phyloP scores from a whole-genome alignment of 306 rosid species.

The Mimosa pudica region DNA sequence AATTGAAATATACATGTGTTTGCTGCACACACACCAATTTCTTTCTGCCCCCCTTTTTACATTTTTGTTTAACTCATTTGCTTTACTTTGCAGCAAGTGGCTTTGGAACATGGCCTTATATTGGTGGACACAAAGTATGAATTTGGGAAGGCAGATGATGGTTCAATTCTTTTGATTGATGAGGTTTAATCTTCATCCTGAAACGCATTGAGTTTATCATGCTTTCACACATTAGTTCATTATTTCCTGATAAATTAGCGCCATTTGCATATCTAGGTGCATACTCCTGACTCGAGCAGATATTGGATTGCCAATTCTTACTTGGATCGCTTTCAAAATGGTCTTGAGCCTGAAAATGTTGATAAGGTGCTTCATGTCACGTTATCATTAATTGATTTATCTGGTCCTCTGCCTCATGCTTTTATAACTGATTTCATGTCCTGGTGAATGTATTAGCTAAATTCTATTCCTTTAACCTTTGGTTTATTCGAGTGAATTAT shows the following conservation, averaged over 20 bases:
- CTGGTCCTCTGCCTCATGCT: neutral
- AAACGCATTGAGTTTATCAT: slow-evolving; percentile 6
- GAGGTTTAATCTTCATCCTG: slow-evolving; percentile 58
- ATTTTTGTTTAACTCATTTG: slow-evolving; percentile 31
- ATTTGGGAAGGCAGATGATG: slow-evolving; percentile 88
- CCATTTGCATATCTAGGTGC: slow-evolving; percentile 60
- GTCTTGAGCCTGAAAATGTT: slow-evolving; percentile 92
- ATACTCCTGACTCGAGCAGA: slow-evolving; percentile 98
- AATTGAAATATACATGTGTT: neutral
- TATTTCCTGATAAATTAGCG: slow-evolving; percentile 16
- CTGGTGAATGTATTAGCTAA: slow-evolving; percentile 3
- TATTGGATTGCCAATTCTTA: slow-evolving; percentile 93
- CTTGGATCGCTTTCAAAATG: slow-evolving; percentile 66
- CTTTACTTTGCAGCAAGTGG: slow-evolving; percentile 68
- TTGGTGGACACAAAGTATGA: slow-evolving; percentile 96
- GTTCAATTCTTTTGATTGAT: slow-evolving; percentile 83
- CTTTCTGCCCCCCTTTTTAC: neutral
- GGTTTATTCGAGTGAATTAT: slow-evolving; percentile 8
- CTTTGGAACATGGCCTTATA: slow-evolving; percentile 89
- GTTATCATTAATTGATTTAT: slow-evolving; percentile 21
- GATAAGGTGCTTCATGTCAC: slow-evolving; percentile 66
- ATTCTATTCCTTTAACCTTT: neutral
- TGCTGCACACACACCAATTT: neutral
- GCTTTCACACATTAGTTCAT: slow-evolving; percentile 19
- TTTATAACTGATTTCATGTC: neutral